Percentiles rank a stretch among this genome's conserved stretches.
These are phyloP conservation scores for Marasmius oreades DNA, from an alignment of 1,284 basidiomycete species.

Conservation along the genomic window DNA sequence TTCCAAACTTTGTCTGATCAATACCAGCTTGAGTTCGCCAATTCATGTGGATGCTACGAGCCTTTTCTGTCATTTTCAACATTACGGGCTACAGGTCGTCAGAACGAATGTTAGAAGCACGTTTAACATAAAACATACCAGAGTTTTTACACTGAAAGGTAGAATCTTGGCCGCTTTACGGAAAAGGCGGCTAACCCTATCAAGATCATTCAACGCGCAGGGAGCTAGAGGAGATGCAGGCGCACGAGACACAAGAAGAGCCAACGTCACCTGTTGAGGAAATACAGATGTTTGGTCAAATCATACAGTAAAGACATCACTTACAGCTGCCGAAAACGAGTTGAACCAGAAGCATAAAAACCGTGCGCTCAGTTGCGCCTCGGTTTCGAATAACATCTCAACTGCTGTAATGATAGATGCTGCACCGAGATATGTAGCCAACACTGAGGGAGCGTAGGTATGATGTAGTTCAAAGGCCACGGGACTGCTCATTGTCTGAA, in stretches of 20 bases:
- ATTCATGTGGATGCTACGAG: conserved; percentile 35
- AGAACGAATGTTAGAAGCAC: conserved; percentile 1
- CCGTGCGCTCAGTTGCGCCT: conserved; percentile 60
- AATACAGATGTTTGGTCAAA: background rate
- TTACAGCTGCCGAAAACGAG: conserved; percentile 71
- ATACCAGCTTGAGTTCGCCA: conserved; percentile 24
- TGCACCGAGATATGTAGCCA: conserved; percentile 67
- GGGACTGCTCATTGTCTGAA: conserved; percentile 59
- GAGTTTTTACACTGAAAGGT: conserved; percentile 46
- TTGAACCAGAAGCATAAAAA: conserved; percentile 80
- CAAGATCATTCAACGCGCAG: conserved; percentile 50
- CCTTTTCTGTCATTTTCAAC: conserved; percentile 45
- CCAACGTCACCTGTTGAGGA: conserved; percentile 56
- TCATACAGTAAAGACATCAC: conserved; percentile 23
- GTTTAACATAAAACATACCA: conserved; percentile 32
- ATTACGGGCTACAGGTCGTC: conserved; percentile 39
- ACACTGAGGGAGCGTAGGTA: conserved; percentile 65
- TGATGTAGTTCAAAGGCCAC: conserved; percentile 61
- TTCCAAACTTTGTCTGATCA: background rate
- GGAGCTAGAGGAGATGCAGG: conserved; percentile 47
- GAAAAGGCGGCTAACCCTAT: conserved; percentile 44
- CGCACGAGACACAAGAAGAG: conserved; percentile 50
- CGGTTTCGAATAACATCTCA: conserved; percentile 55
- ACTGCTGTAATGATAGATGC: conserved; percentile 61
- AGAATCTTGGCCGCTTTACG: conserved; percentile 40